Base-by-base conservation (phyloP, 1,284 basidiomycete species). In the Vanrija sp. region DNA sequence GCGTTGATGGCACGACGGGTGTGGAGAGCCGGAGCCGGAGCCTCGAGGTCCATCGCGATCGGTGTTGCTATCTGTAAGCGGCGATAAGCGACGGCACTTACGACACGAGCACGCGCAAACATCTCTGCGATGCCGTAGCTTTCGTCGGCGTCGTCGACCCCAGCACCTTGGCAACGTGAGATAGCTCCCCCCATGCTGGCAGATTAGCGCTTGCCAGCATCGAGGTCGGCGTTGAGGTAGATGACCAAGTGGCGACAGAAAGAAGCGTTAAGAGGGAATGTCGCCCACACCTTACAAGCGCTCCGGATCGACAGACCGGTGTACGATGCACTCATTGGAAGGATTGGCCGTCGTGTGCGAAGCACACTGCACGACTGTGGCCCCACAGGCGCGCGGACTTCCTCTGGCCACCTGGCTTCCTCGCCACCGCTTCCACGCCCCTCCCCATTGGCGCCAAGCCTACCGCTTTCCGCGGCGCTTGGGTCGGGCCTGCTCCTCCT, bases 401-500 rank as follows among this genome's bases (percentile, higher is more conserved):
- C 39, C 2, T 5, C 23, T 26, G 7, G 12, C 42, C 16, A 39
- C 40, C 39, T n/a, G 15, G 34, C 26, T 19, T 18, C 38, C 25
- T 29, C 19, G 16, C 54, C 54, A 58, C 46, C 49, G 55, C 51
- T 47, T 58, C 38, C 55, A 53, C 52, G 64, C 59, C 47, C 55
- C 57, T 61, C 57, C 21, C 46, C 46, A 48, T 40, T 40, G 18
- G 29, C 23, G 34, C 9, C 34, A 14, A 34, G 4, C 34, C 34
- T 34, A 34, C 26, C 49, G 42, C 49, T 44, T 51, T 15, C 49
- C 49, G 18, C 39, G 39, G n/a, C 49, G 49, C 43, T 46, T 52
- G 26, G 38, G 19, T 28, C n/a, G n/a, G 12, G 15, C 15, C 42
- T 60, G 63, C 28, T 66, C 64, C 3, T 65, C 67, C 3, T 61